Percentiles rank a stretch among this genome's conserved stretches.
phyloP scores from a whole-genome alignment of 1,284 basidiomycete genomes.

The Cutaneotrichosporon arboriforme region DNA sequence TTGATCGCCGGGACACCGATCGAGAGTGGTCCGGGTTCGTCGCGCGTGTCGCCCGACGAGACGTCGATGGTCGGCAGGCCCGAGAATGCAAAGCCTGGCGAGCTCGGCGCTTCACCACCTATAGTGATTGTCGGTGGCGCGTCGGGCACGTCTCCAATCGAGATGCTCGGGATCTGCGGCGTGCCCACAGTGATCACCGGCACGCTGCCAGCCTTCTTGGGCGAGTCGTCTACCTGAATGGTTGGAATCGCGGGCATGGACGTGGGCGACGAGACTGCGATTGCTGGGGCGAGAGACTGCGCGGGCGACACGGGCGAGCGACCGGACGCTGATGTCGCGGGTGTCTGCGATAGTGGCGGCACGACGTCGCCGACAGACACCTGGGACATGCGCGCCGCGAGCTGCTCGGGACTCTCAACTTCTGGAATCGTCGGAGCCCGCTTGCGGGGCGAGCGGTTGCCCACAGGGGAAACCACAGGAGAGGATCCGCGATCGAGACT shows the following conservation, averaged over 20 bases:
- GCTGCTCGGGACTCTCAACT: conserved; percentile 6
- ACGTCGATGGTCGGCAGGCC: conserved; percentile 36
- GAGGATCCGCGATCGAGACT: conserved; percentile 37
- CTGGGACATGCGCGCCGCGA: conserved; percentile 11
- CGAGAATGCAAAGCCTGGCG: conserved; percentile 22
- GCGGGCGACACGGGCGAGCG: neutral
- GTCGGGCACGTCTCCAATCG: neutral
- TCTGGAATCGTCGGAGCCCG: conserved; percentile 1
- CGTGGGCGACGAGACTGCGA: neutral
- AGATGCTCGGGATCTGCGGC: neutral
- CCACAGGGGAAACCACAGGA: neutral
- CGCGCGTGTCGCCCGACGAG: conserved; percentile 25
- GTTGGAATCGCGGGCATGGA: neutral
- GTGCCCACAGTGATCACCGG: neutral
- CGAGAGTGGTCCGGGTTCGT: conserved; percentile 15
- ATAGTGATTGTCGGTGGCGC: conserved; percentile 1
- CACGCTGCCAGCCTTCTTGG: neutral
- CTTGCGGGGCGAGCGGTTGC: neutral
- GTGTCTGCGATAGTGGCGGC: neutral
- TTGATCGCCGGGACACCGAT: conserved; percentile 12
- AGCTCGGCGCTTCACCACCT: conserved; percentile 3
- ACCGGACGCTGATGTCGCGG: neutral
- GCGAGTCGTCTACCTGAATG: neutral
- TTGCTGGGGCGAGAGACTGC: neutral
- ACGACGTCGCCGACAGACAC: conserved; percentile 6